Conservation (phyloP, 2,329 filamentous ascomycete species). For the Ophiosphaerella narmari region DNA sequence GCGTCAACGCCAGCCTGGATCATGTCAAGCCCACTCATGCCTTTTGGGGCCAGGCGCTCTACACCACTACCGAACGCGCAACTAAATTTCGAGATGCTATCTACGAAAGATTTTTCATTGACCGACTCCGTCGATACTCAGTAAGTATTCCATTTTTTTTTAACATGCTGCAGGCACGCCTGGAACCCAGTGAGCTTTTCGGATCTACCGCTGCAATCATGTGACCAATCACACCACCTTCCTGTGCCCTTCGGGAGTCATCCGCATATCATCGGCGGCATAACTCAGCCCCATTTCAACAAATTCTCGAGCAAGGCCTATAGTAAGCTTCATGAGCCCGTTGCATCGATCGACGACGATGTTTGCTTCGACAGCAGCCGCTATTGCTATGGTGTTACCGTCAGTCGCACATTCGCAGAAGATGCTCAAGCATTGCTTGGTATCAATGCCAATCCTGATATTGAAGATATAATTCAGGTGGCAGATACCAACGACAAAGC, state of each 20-base stretch:
- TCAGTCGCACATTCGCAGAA: not conserved
- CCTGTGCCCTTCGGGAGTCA: not conserved
- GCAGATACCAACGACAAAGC: not conserved
- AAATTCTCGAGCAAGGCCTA: not conserved
- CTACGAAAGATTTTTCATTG: no score
- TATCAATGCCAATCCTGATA: not conserved
- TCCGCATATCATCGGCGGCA: not conserved
- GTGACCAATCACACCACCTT: not conserved
- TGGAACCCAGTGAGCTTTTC: no score
- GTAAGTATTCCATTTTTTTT: slow-evolving; percentile 5
- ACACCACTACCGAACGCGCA: no score
- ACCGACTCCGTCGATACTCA: no score
- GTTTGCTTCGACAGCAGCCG: not conserved
- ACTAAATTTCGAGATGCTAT: no score
- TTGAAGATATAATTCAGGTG: not conserved
- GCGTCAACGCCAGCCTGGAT: no score
- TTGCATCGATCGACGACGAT: no score
- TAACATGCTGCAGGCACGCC: slow-evolving; percentile 15
- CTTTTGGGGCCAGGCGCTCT: no score
- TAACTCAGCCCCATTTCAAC: not conserved
- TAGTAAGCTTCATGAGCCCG: no score
- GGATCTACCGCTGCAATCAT: not conserved
- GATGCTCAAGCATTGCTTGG: not conserved
- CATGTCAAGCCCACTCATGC: no score
- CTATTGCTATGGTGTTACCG: not conserved